These are phyloP conservation scores for Gymnopilus dilepis DNA, from an alignment of 768 basidiomycete species.

Conservation along the genomic window DNA sequence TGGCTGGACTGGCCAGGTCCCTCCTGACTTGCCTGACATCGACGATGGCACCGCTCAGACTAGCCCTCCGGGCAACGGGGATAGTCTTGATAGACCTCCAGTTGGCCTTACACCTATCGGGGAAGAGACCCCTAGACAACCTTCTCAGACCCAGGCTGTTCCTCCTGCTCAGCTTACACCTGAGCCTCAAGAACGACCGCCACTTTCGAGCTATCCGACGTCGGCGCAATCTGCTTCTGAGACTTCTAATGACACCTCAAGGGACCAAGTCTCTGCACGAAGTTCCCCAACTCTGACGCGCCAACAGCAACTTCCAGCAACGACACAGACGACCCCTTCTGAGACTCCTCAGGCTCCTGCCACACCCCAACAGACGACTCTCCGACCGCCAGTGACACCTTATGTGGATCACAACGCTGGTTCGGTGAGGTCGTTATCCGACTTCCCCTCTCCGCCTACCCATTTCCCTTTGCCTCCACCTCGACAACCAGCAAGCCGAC, in stretches of 20 bases:
- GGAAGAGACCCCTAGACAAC: slow-evolving; percentile 22
- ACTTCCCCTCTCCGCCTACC: slow-evolving; percentile 74
- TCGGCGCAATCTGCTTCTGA: slow-evolving; percentile 22
- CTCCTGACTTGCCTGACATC: slow-evolving; percentile 46
- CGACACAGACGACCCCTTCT: neutral
- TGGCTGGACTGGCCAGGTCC: slow-evolving; percentile 63
- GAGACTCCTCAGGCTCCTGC: slow-evolving; percentile 13
- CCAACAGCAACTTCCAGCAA: slow-evolving; percentile 15
- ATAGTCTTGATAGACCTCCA: slow-evolving; percentile 10
- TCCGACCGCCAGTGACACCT: slow-evolving; percentile 40
- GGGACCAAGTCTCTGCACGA: slow-evolving; percentile 12
- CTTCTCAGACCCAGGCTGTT: slow-evolving; percentile 5
- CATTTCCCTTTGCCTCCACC: slow-evolving; percentile 70
- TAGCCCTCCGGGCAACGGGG: neutral
- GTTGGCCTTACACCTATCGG: slow-evolving; percentile 20
- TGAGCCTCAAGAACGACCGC: slow-evolving; percentile 9
- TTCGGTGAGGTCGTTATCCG: slow-evolving; percentile 72
- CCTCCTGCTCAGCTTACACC: slow-evolving; percentile 14
- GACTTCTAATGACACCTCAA: slow-evolving; percentile 19
- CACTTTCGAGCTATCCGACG: slow-evolving; percentile 21
- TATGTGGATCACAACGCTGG: slow-evolving; percentile 48
- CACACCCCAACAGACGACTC: slow-evolving; percentile 31
- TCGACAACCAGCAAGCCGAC: slow-evolving; percentile 21
- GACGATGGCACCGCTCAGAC: slow-evolving; percentile 16
- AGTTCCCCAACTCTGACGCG: slow-evolving; percentile 16